These are phyloP conservation scores for Coprinellus aureogranulatus DNA, from an alignment of 768 basidiomycete species.

Conservation along the genomic window DNA sequence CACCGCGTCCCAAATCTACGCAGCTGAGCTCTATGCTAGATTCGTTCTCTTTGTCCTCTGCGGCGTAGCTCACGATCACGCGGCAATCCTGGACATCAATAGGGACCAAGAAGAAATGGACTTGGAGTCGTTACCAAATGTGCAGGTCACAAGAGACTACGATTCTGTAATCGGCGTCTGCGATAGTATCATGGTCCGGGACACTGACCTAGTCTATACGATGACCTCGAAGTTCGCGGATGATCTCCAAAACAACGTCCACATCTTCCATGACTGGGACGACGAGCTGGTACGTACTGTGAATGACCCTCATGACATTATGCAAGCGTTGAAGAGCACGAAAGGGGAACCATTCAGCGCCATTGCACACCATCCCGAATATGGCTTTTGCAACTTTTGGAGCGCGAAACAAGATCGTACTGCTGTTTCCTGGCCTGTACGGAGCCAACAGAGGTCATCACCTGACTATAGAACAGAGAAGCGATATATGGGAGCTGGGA, in stretches of 20 bases:
- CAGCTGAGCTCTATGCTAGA: neutral
- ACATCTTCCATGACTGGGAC: neutral
- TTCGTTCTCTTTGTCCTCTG: neutral
- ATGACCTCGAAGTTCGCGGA: neutral
- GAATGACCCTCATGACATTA: neutral
- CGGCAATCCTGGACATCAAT: neutral
- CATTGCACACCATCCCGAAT: constrained; percentile 2
- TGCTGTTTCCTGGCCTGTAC: neutral
- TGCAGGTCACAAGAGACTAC: neutral
- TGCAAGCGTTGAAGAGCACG: no score
- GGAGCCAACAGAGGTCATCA: neutral
- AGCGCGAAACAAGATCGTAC: neutral
- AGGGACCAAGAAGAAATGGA: no score
- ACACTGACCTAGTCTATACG: neutral
- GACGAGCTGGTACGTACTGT: neutral
- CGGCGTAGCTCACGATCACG: neutral
- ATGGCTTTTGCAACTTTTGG: neutral
- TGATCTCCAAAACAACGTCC: neutral
- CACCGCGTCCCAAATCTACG: neutral
- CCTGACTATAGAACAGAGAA: neutral
- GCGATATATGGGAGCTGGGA: neutral
- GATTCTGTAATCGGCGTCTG: neutral
- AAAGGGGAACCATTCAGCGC: neutral
- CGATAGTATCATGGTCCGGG: neutral
- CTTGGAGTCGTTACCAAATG: neutral